These are phyloP conservation scores for Colletotrichum spinosum DNA, from an alignment of 2,329 filamentous ascomycete species.

Conservation along the genomic window DNA sequence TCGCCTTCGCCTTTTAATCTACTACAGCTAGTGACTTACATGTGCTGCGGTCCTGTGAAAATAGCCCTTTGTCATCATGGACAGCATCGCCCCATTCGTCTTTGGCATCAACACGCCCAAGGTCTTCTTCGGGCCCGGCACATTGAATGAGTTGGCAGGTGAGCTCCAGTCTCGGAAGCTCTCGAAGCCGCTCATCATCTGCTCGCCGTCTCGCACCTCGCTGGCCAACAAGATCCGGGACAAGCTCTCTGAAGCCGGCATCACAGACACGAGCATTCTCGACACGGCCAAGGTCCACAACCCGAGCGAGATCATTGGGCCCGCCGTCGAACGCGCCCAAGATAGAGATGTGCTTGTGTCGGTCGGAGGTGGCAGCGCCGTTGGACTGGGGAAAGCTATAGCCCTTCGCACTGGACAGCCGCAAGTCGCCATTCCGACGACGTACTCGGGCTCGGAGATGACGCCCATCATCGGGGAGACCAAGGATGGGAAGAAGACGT, in stretches of 20 bases:
- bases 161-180: slow-evolving; percentile 49
- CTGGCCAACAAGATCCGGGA: slow-evolving; percentile 48
- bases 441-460: slow-evolving; percentile 71
- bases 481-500: slow-evolving; percentile 37
- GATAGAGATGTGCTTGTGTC: slow-evolving; percentile 68
- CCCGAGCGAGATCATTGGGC: slow-evolving; percentile 43
- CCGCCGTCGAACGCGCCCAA: slow-evolving; percentile 43
- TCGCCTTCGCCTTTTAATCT: neutral
- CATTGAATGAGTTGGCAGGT: slow-evolving; percentile 46
- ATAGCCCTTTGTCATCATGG: slow-evolving; percentile 6
- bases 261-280: slow-evolving; percentile 50
- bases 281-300: slow-evolving; percentile 47
- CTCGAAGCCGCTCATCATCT: slow-evolving; percentile 50
- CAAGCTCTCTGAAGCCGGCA: slow-evolving; percentile 36
- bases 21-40: no score
- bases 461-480: slow-evolving; percentile 52
- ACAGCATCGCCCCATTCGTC: slow-evolving; percentile 18
- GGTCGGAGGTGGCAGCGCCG: slow-evolving; percentile 72
- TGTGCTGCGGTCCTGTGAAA: neutral
- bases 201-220: slow-evolving; percentile 51
- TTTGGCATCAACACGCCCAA: slow-evolving; percentile 42
- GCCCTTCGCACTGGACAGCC: slow-evolving; percentile 63
- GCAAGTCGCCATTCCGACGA: slow-evolving; percentile 70
- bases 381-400: slow-evolving; percentile 68
- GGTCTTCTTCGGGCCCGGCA: slow-evolving; percentile 49